Percentiles rank a stretch among this genome's conserved stretches.
Evolutionary conservation across 2,329 filamentous ascomycete species (phyloP).

Genomic region (Hypoxylon sp.): DNA sequence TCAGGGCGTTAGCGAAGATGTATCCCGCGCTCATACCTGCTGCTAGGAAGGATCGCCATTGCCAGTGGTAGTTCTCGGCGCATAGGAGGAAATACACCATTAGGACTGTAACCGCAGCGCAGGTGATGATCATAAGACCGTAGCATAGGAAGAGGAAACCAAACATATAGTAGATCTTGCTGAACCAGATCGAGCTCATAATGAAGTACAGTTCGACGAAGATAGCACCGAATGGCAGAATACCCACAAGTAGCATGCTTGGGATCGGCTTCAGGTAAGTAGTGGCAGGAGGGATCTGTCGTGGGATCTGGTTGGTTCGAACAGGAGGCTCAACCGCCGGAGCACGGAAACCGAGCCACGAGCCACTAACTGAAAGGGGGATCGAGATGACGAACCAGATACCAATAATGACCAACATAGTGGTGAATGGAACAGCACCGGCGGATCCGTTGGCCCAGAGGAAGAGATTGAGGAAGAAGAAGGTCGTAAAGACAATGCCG

Average conservation of each 20-base stretch:
- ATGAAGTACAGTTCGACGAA: conserved; percentile 99
- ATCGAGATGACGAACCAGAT: conserved; percentile 99
- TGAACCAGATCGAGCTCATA: conserved; percentile 99
- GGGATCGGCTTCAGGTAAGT: conserved; percentile 90
- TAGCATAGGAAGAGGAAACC: conserved; percentile 99
- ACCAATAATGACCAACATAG: conserved; percentile 91
- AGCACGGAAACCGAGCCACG: conserved; percentile 92
- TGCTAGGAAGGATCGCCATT: conserved; percentile 94
- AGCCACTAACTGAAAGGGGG: conserved; percentile 89
- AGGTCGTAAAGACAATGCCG: conserved; percentile 85
- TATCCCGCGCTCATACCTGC: conserved; percentile 92
- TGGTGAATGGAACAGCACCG: conserved; percentile 94
- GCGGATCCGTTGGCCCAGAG: conserved; percentile 94
- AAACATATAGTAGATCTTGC: conserved; percentile 99
- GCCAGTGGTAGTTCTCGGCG: conserved; percentile 98
- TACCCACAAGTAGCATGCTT: conserved; percentile 91
- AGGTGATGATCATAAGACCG: conserved; percentile 95
- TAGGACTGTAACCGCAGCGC: conserved; percentile 90
- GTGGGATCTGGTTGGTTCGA: conserved; percentile 96
- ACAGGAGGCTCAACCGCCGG: conserved; percentile 81
- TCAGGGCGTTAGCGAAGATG: conserved; percentile 90
- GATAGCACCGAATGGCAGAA: conserved; percentile 95
- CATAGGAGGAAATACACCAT: conserved; percentile 98
- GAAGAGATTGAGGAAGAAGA: conserved; percentile 97
- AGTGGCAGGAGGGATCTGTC: conserved; percentile 88